These are phyloP conservation scores for Kluyveromyces lactis DNA, from an alignment of 805 yeast species.

Conservation along the genomic window DNA sequence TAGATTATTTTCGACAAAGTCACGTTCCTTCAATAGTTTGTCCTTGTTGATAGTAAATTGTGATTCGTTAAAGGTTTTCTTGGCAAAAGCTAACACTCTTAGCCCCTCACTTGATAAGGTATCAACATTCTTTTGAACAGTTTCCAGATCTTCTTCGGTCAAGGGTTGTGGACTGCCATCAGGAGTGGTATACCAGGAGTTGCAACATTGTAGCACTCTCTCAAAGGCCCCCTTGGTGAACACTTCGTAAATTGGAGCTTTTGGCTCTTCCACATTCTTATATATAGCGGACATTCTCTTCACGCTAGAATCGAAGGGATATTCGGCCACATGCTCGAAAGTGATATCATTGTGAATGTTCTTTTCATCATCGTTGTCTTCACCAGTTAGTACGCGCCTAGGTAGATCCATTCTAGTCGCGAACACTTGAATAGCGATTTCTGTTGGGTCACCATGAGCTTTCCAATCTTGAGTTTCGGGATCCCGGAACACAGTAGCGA, in stretches of 20 bases:
- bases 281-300: slow-evolving; percentile 81
- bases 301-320: slow-evolving; percentile 76
- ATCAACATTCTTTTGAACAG: slow-evolving; percentile 49
- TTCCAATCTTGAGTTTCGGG: slow-evolving; percentile 46
- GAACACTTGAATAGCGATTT: slow-evolving; percentile 78
- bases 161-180: slow-evolving; percentile 49
- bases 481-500: slow-evolving; percentile 55
- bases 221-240: slow-evolving; percentile 90
- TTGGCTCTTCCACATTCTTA: slow-evolving; percentile 38
- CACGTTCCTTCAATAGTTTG: slow-evolving; percentile 21
- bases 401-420: slow-evolving; percentile 48
- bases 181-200: slow-evolving; percentile 43
- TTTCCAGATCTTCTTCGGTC: slow-evolving; percentile 39
- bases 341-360: slow-evolving; percentile 16
- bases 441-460: slow-evolving; percentile 86
- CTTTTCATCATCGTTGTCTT: slow-evolving; percentile 19
- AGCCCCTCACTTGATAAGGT: slow-evolving; percentile 73
- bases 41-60: slow-evolving; percentile 22
- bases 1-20: slow-evolving; percentile 47
- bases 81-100: slow-evolving; percentile 77
- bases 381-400: slow-evolving; percentile 37
- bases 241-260: slow-evolving; percentile 44
- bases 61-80: slow-evolving; percentile 24
- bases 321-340: slow-evolving; percentile 52
- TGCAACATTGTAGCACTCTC: slow-evolving; percentile 54